Conservation (phyloP, 1,284 basidiomycete species). For the Puccinia polysora region DNA sequence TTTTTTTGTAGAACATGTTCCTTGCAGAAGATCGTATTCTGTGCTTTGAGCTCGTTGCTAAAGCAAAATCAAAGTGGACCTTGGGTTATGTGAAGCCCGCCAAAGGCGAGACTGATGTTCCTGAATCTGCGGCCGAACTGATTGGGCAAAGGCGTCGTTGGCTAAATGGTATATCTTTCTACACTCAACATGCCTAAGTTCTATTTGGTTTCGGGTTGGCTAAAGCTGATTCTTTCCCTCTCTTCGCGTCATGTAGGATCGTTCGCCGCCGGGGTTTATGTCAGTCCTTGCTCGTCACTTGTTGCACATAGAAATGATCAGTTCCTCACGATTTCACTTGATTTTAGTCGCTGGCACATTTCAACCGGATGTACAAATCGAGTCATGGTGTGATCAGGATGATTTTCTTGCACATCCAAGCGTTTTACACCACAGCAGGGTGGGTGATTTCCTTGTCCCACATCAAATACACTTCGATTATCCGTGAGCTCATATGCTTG, state of each 20-base stretch:
- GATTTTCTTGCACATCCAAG: conserved; percentile 89
- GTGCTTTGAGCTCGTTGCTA: conserved; percentile 93
- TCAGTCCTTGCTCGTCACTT: not conserved
- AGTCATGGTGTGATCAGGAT: conserved; percentile 68
- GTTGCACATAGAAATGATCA: too few relatives aligned
- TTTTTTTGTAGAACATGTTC: conserved; percentile 56
- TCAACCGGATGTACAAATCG: conserved; percentile 81
- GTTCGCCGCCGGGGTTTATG: conserved; percentile 43
- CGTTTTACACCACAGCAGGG: conserved; percentile 57
- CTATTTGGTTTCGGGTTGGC: too few relatives aligned
- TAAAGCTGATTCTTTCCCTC: too few relatives aligned
- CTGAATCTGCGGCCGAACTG: conserved; percentile 76
- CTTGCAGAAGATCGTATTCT: conserved; percentile 73
- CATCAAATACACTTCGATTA: conserved; percentile 69
- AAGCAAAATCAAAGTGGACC: conserved; percentile 73
- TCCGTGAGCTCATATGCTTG: conserved; percentile 56
- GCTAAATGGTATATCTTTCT: conserved; percentile 74
- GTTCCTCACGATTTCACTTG: not conserved
- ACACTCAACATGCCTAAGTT: too few relatives aligned
- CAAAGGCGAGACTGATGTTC: conserved; percentile 91
- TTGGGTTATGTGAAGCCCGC: conserved; percentile 90
- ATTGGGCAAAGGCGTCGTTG: conserved; percentile 80
- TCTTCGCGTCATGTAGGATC: conserved; percentile 17
- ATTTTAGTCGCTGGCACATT: conserved; percentile 81
- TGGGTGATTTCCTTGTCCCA: conserved; percentile 51